Evolutionary conservation across 1,284 basidiomycete species (phyloP), one percentile per base, ranked within the genome.

Genomic region (Tilletia setariae): DNA sequence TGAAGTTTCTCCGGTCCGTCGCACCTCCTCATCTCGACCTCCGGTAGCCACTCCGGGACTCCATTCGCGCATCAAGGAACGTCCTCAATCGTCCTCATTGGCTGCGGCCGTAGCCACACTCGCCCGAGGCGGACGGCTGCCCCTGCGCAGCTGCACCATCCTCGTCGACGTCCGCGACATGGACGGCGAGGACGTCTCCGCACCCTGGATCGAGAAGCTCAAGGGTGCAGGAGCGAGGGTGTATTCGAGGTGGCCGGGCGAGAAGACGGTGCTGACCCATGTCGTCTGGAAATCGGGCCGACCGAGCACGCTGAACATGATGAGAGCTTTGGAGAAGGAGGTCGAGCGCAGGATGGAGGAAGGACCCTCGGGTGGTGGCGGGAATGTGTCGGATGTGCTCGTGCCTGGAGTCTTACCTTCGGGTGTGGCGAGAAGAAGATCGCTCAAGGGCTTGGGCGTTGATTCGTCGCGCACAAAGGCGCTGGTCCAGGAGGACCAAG

Each of bases 251-350:
- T n/a, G 70, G 13, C 72, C 68, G 46, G 40, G 30, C n/a, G 51
- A 62, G 25, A 43, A n/a, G 32, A 25, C 30, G 42, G 30, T 35
- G 30, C 44, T 79, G 47, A 79, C 73, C 19, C 77, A 79, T 43
- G 78, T 79, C 28, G 74, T 79, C 42, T 79, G 72, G 70, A 79
- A 78, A 67, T 72, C 72, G 43, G 78, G 78, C 13, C 65, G 68
- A 23, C 76, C 76, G 19, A 72, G 70, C 49, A 79, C 78, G 51
- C 66, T 78, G 46, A 73, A 74, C 59, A 69, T 68, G 59, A 74
- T 76, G 43, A 63, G 76, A 13, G 74, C 71, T 16, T 21, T 61
- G 30, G 56, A 61, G 28, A 61, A 61, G 56, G 62, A 72, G 43
- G 68, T 68, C 2, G 74, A 77, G 11, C 68, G 68, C 1, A 74